Evolutionary conservation across 2,329 filamentous ascomycete species (phyloP).

Genomic region (Trichoderma cornu-damae): DNA sequence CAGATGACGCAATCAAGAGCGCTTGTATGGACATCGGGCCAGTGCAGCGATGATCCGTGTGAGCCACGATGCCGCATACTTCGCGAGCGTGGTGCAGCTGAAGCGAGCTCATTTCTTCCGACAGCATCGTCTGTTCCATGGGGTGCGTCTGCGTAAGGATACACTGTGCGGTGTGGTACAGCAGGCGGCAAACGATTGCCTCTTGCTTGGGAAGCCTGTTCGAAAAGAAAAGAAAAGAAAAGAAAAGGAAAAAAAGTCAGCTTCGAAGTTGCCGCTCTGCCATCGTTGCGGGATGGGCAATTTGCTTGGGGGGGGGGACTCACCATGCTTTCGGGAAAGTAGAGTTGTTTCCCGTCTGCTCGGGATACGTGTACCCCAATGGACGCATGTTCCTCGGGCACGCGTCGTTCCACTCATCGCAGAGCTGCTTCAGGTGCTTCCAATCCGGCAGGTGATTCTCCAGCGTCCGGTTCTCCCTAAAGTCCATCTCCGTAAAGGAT

Average conservation of each 20-base stretch:
- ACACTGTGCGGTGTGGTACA: slow-evolving; percentile 84
- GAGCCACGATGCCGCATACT: slow-evolving; percentile 83
- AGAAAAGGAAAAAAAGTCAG: no score
- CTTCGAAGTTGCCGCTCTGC: no score
- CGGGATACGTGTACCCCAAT: slow-evolving; percentile 67
- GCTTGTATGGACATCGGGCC: slow-evolving; percentile 74
- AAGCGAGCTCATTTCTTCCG: slow-evolving; percentile 63
- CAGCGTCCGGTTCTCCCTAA: slow-evolving; percentile 58
- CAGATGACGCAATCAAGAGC: slow-evolving; percentile 70
- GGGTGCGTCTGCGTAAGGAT: slow-evolving; percentile 78
- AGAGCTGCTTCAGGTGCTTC: slow-evolving; percentile 72
- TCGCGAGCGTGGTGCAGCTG: slow-evolving; percentile 73
- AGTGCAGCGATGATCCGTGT: slow-evolving; percentile 75
- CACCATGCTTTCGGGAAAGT: slow-evolving; percentile 83
- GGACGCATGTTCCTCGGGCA: slow-evolving; percentile 85
- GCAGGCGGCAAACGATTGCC: slow-evolving; percentile 74
- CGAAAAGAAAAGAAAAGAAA: no score
- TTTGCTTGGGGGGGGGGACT: slow-evolving; percentile 30
- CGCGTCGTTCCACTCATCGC: slow-evolving; percentile 72
- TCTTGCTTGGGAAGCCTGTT: slow-evolving; percentile 73
- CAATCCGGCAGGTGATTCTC: slow-evolving; percentile 69
- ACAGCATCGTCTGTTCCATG: slow-evolving; percentile 51
- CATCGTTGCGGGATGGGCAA: not conserved
- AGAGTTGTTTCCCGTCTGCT: slow-evolving; percentile 63
- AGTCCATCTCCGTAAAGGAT: slow-evolving; percentile 53